Evolutionary conservation across 2,329 filamentous ascomycete species (phyloP).

Genomic region (Chrysoporthe austroafricana): DNA sequence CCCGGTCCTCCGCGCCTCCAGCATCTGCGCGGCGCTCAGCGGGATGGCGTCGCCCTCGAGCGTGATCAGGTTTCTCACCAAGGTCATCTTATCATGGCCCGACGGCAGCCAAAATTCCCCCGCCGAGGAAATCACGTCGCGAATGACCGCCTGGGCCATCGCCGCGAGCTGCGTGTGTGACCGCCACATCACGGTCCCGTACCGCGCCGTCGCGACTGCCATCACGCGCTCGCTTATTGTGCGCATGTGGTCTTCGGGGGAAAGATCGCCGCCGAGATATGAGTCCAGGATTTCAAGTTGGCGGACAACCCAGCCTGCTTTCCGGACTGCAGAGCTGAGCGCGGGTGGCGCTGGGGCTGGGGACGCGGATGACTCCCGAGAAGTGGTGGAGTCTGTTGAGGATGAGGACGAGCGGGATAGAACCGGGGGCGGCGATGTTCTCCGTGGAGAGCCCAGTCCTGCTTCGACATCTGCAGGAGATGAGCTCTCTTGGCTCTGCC

Average conservation of each 20-base stretch:
- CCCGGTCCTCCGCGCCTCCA: neutral
- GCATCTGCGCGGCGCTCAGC: neutral
- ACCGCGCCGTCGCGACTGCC: neutral
- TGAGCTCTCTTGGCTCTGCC: neutral
- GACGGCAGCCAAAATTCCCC: neutral
- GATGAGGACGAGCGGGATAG: neutral
- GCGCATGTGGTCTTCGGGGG: neutral
- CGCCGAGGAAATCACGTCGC: neutral
- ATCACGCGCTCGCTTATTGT: neutral
- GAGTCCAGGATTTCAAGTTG: neutral
- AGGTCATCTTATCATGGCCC: neutral
- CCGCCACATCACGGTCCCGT: neutral
- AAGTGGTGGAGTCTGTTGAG: neutral
- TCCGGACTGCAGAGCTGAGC: neutral
- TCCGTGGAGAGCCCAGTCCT: neutral
- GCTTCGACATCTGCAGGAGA: neutral
- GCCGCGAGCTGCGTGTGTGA: neutral
- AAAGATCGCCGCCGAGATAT: neutral
- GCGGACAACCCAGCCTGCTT: neutral
- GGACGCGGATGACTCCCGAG: neutral
- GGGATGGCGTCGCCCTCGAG: neutral
- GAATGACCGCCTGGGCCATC: neutral
- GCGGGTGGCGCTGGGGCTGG: neutral
- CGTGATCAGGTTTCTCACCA: neutral
- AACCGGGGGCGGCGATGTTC: neutral